Conservation (phyloP, 192 early-diverging fungal species). For the Backusella psychrophila region DNA sequence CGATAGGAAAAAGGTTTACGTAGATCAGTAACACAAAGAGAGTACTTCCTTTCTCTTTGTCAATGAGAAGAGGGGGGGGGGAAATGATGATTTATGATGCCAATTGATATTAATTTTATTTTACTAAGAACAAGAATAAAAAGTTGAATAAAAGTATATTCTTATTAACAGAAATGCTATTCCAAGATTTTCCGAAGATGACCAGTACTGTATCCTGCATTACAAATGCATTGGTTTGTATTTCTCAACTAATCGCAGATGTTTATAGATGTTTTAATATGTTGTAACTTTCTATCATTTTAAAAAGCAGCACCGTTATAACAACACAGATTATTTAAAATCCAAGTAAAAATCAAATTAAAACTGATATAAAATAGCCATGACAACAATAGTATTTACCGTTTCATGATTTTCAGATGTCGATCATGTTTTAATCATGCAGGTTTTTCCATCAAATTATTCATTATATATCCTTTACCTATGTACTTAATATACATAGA, state of each 20-base stretch:
- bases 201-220: neutral
- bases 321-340: neutral
- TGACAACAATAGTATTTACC: neutral
- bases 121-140: neutral
- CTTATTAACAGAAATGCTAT: neutral
- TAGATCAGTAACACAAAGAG: neutral
- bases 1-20: neutral
- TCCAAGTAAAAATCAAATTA: neutral
- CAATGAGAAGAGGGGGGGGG: neutral
- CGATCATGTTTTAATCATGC: neutral
- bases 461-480: neutral
- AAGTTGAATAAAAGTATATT: neutral
- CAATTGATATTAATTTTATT: constrained; percentile 84
- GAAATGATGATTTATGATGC: neutral
- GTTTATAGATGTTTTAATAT: neutral
- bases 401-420: neutral
- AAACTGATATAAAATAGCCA: neutral
- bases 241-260: neutral
- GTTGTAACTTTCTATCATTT: neutral
- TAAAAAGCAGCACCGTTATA: neutral
- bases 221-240: neutral
- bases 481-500: neutral
- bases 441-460: neutral
- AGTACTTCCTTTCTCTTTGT: neutral
- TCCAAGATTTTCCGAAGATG: neutral